Evolutionary conservation across 2,329 filamentous ascomycete genomes (phyloP), one percentile per base, ranked within the genome.

Genomic region (Trichoderma polysporum): DNA sequence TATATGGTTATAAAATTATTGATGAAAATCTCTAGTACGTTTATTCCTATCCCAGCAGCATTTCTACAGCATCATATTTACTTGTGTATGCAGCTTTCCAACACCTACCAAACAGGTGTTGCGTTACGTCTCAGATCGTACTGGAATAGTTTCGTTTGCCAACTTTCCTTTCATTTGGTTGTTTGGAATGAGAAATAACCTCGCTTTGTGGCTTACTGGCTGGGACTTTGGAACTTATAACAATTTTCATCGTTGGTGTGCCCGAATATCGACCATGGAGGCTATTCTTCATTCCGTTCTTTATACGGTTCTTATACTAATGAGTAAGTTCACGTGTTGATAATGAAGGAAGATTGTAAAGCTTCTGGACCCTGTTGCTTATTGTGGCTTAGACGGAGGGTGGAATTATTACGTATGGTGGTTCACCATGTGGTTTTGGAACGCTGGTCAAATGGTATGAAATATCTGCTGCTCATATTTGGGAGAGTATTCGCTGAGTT

Each of bases 161-260:
- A 90, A 90, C 69, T 82, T 91, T 7, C 86, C 88, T 0, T 72
- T 90, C 2, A 77, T 91, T 0, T 91, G 88, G 88, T 75, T 91
- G 0, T 91, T 91, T 70, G 86, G 85, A 0, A 86, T 86, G 73
- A 81, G 90, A 10, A 92, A 91, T 69, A 90, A 91, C 60, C 72
- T 88, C 0, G 81, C 91, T 17, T 79, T 90, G 64, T 90, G 86
- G 86, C 73, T 88, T 0, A 91, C 90, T 0, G 89, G 89, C 0
- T 91, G 89, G 88, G 87, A 86, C 12, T 91, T 89, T 73, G 82
- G 83, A 1, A 88, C 86, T 0, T 91, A 87, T 72, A 91, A 87
- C 70, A 83, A 86, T 47, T 90, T 91, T 61, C 90, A 91, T 74
- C 85, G 89, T 0, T 88, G 88, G 81, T 81, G 89, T 3, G 89